Base-by-base conservation (phyloP, 169 alveolate species). In the Plasmodium ovale region DNA sequence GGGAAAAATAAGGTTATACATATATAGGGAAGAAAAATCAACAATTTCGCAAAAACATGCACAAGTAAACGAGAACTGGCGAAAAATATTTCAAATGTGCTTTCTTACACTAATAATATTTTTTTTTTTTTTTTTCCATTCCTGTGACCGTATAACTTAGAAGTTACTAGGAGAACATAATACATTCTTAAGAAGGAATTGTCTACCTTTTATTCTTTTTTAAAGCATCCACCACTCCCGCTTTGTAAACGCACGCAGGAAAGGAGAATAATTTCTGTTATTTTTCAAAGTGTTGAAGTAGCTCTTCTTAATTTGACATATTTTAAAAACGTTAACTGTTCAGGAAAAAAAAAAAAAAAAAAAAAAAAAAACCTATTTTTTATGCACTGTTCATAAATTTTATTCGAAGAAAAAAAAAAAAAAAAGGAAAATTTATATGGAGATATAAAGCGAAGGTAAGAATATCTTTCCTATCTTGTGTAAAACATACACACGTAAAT, bases 321-420 rank as follows among this genome's bases (percentile, higher is more conserved):
- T 67, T 67, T 14, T 23, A 14, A 71, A 71, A 71, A 71, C 47
- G 14, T 54, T 23, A 54, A 54, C 19, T 33, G 47, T 31, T 27
- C 71, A 29, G 65, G n/a, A n/a, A n/a, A n/a, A n/a, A n/a, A n/a
- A n/a, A n/a, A n/a, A 27, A 72, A 31, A 72, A 72, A 72, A 72
- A 33, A 58, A 33, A 23, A 42, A 53, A 21, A 33, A 25, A 59
- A 16, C 23, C 33, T 53, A 54, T 44, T 27, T 74, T n/a, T 37
- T 44, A 65, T 60, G 60, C 62, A 49, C 67, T 27, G 84, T 60
- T 74, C 77, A 74, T 62, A 39, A 33, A 74, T 74, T 74, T 54
- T 33, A 31, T 44, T 27, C 21, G 23, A 14, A 44, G 44, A 33
- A 74, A 74, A 74, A 60, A 49, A 14, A 1, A 21, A 53, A 25